A percentile compares a stretch with the other conserved stretches of the same genome.
phyloP scores from a whole-genome alignment of 495 filamentous ascomycete species.

The Letharia lupina region DNA sequence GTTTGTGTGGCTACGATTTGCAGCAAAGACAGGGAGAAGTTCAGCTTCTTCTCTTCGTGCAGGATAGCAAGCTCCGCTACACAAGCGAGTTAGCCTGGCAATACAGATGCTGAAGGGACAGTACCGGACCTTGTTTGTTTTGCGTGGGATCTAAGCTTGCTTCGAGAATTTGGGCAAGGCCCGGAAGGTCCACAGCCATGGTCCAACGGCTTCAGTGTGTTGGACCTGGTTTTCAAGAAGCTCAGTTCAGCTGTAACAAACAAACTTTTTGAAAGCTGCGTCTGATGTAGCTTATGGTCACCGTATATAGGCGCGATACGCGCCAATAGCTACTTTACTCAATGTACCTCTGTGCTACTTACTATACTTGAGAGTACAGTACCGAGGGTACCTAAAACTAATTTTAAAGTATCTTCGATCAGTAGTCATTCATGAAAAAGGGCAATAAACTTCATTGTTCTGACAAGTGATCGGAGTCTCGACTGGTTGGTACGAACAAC shows the following conservation, averaged over 20 bases:
- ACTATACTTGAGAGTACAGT: too few species aligned
- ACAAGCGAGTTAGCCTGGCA: conserved; percentile 3
- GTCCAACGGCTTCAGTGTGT: conserved; percentile 29
- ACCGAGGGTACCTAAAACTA: background rate
- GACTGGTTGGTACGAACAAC: background rate
- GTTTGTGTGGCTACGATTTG: conserved; percentile 71
- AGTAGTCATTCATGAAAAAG: background rate
- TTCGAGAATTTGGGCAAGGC: conserved; percentile 70
- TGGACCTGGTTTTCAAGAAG: background rate
- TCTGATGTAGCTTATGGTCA: background rate
- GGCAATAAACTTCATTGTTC: background rate
- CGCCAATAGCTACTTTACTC: background rate
- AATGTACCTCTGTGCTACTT: too few species aligned
- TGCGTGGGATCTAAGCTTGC: conserved; percentile 76
- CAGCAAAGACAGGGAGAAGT: conserved; percentile 80
- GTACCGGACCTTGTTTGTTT: conserved; percentile 71
- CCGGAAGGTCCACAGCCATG: conserved; percentile 70
- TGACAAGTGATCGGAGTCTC: background rate
- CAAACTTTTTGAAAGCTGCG: background rate
- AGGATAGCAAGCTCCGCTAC: conserved; percentile 74
- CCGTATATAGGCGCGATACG: conserved; percentile 10
- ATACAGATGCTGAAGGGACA: background rate
- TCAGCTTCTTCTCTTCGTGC: conserved; percentile 65
- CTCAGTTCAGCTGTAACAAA: background rate
- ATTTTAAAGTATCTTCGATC: background rate